Conservation (phyloP, 495 filamentous ascomycete species). For the Penicillium antarcticum region DNA sequence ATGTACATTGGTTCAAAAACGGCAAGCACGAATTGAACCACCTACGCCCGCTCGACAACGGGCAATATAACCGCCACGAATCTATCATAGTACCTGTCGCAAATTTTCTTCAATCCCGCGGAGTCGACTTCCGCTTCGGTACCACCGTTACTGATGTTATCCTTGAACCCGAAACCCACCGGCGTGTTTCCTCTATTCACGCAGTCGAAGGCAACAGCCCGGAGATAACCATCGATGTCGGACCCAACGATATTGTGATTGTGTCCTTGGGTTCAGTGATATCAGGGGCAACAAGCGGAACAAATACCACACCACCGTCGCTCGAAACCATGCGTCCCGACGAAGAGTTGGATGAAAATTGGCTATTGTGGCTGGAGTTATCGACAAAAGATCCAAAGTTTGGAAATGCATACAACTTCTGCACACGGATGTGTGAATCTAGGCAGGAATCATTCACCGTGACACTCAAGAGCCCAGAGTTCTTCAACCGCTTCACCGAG, state of each 20-base stretch:
- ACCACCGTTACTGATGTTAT: conserved; percentile 15
- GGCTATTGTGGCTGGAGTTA: conserved; percentile 24
- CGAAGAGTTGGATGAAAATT: conserved; percentile 16
- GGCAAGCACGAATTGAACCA: conserved; percentile 23
- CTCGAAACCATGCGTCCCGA: not conserved
- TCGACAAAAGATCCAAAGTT: conserved; percentile 16
- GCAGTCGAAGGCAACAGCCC: conserved; percentile 2
- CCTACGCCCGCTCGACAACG: conserved; percentile 17
- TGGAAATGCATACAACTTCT: conserved; percentile 37
- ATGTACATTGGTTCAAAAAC: conserved; percentile 18
- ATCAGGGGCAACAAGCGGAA: conserved; percentile 17
- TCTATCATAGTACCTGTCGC: conserved; percentile 35
- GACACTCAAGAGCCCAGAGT: conserved; percentile 29
- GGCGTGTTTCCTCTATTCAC: conserved; percentile 12
- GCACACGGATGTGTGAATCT: conserved; percentile 23
- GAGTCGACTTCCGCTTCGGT: conserved; percentile 39
- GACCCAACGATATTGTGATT: conserved; percentile 20
- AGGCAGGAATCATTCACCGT: conserved; percentile 37
- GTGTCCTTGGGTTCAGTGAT: conserved; percentile 21
- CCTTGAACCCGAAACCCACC: conserved; percentile 6
- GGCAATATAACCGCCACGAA: conserved; percentile 33
- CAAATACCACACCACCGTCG: conserved; percentile 10
- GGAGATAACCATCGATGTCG: conserved; percentile 8
- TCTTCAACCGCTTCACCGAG: conserved; percentile 23
- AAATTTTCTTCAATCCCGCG: conserved; percentile 30